Evolutionary conservation across 140 eudicot species (phyloP).

Genomic region (Anethum foeniculum): DNA sequence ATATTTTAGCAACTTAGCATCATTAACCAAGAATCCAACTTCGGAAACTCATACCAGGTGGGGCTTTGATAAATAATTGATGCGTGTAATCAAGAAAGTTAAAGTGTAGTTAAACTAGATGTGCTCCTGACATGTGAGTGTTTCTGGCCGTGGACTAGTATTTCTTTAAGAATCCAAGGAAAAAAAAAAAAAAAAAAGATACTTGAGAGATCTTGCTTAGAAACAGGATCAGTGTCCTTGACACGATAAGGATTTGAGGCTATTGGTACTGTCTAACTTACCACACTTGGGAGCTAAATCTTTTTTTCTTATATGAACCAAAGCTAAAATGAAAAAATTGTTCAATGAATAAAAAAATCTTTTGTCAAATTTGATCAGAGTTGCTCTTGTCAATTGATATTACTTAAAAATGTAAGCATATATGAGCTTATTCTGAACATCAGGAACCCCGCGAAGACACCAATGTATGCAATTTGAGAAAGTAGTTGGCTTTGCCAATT

Average conservation of each 20-base stretch:
- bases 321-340: too few relatives aligned
- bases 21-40: neutral
- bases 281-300: too few relatives aligned
- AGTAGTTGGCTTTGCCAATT: conserved; percentile 33
- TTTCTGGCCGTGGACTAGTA: neutral
- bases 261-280: too few relatives aligned
- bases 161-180: neutral
- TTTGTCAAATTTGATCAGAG: neutral
- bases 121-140: neutral
- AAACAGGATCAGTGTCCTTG: too few relatives aligned
- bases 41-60: neutral
- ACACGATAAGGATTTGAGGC: neutral
- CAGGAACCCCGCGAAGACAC: conserved; percentile 77
- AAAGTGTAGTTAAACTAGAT: neutral
- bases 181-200: too few relatives aligned
- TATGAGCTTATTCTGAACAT: conserved; percentile 56
- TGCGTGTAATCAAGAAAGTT: neutral
- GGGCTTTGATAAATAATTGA: neutral
- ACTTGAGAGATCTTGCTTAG: too few relatives aligned
- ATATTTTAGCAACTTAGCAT: neutral
- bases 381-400: neutral
- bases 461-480: conserved; percentile 72
- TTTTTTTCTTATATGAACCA: too few relatives aligned
- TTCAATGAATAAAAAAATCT: too few relatives aligned
- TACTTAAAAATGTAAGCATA: conserved; percentile 32